Conservation (phyloP, 768 basidiomycete genomes). For the Amanita rubescens region DNA sequence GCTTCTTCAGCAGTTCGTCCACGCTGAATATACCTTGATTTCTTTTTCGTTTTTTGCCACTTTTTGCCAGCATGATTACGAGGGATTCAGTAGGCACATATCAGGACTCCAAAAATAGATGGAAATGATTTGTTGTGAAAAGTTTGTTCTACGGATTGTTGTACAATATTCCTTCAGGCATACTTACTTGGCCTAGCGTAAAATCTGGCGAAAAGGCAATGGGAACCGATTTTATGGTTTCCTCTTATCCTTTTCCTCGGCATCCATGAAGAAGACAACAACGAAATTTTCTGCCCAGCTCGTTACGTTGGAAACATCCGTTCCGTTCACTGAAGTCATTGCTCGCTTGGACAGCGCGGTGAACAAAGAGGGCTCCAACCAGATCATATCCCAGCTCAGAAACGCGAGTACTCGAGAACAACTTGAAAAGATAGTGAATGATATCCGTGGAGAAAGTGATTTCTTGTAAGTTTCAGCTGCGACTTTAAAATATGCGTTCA, state of each 20-base stretch:
- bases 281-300: constrained; percentile 31
- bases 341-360: constrained; percentile 35
- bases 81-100: neutral
- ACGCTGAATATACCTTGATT: constrained; percentile 24
- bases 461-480: constrained; percentile 35
- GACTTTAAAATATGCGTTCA: neutral
- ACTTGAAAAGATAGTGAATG: constrained; percentile 25
- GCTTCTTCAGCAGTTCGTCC: constrained; percentile 40
- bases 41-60: constrained; percentile 20
- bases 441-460: constrained; percentile 25
- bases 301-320: constrained; percentile 34
- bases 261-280: constrained; percentile 5
- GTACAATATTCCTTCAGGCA: no score
- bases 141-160: no score
- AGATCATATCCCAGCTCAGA: constrained; percentile 18
- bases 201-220: no score
- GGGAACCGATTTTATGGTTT: neutral
- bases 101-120: neutral
- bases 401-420: constrained; percentile 27
- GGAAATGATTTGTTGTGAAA: no score
- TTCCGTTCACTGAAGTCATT: constrained; percentile 33
- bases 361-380: constrained; percentile 29
- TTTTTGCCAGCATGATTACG: constrained; percentile 7
- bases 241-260: neutral
- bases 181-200: no score